Base-by-base conservation (phyloP, 2,329 filamentous ascomycete species). In the Chaetothyriales sp. region DNA sequence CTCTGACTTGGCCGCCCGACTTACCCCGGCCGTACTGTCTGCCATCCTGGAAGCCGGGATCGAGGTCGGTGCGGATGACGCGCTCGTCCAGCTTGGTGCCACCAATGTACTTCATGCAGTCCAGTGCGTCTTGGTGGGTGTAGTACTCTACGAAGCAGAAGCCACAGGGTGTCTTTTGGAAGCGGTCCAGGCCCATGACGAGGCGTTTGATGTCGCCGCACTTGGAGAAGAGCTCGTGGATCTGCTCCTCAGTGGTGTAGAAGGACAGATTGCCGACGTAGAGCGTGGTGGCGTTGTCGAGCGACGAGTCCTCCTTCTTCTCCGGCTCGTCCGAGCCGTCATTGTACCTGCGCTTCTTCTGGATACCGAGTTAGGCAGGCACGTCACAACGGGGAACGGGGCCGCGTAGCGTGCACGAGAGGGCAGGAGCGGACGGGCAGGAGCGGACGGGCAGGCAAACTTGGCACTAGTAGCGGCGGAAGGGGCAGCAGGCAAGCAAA, bases 111-210 rank as follows among this genome's bases (percentile, higher is more conserved):
- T 97, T 98, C 82, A 98, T 83, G 70, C 90, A 97, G 68, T 98
- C 92, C 48, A 98, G 77, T 7, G 92, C 92, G 68, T 98, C 92
- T 66, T 95, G 85, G 68, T 97, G 92, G 28, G 84, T 95, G 74
- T 95, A 97, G 73, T 98, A 98, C 71, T 98, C 92, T 64, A 98
- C 92, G 66, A 98, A 98, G 76, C 92, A 98, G 76, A 98, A 98
- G 43, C 92, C 92, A 70, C 92, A 98, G 1, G 92, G 92, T 0
- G 92, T 98, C 74, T 98, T 98, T 70, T 85, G 86, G 75, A 92
- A 95, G 53, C 92, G 85, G 67, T 98, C 92, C 49, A 98, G 81
- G 48, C 92, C 92, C 92, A 98, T 98, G 59, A 98, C 81, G 47
- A 98, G 80, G 25, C 92, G 86, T 73, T 98, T 98, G 71, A 98